Conservation (phyloP, 495 filamentous ascomycete species). For the Podospora fimiseda region DNA sequence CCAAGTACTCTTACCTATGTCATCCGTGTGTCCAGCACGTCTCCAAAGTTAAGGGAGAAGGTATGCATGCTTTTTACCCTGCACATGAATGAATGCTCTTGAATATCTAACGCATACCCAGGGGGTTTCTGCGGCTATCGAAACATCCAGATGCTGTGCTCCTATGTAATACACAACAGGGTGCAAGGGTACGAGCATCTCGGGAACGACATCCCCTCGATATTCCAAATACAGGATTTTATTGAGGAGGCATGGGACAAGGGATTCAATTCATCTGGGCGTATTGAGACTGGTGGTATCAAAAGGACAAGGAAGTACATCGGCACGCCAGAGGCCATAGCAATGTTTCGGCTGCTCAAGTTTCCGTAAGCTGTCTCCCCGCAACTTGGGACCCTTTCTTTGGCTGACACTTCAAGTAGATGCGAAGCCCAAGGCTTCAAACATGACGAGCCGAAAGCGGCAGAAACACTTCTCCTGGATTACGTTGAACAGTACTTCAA, state of each 20-base stretch:
- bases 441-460: constrained; percentile 21
- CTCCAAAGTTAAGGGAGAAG: constrained; percentile 69
- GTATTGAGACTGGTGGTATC: constrained; percentile 81
- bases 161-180: constrained; percentile 61
- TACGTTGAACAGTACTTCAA: constrained; percentile 72
- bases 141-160: constrained; percentile 91
- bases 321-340: constrained; percentile 89
- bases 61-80: no score
- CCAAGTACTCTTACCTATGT: constrained; percentile 72
- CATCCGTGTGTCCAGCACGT: constrained; percentile 71
- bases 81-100: neutral
- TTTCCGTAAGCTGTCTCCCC: no score
- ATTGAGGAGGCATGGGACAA: constrained; percentile 89
- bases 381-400: no score
- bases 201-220: constrained; percentile 58
- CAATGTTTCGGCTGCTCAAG: constrained; percentile 62
- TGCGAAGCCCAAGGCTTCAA: constrained; percentile 37
- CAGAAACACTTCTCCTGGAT: constrained; percentile 48
- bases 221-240: constrained; percentile 77
- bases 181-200: constrained; percentile 56
- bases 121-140: constrained; percentile 97
- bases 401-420: no score
- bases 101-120: constrained; percentile 6
- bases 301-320: constrained; percentile 89
- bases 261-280: constrained; percentile 68